A percentile compares a stretch with the other conserved stretches of the same genome.
These are phyloP conservation scores for Monosporozyma yasuniensis DNA, from an alignment of 805 yeast species.

Conservation along the genomic window DNA sequence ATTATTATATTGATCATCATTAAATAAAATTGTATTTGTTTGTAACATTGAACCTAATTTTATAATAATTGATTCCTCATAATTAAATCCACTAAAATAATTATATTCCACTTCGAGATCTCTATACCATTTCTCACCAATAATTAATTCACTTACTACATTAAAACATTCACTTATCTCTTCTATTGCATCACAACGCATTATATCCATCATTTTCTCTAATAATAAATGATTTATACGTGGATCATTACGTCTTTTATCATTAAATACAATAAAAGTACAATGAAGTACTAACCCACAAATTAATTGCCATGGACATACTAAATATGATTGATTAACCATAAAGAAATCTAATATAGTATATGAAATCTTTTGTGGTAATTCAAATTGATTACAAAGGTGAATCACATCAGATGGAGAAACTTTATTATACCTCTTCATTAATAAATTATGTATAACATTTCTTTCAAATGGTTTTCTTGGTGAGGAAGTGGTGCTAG, in stretches of 20 bases:
- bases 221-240: constrained; percentile 42
- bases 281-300: constrained; percentile 60
- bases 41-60: constrained; percentile 33
- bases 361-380: constrained; percentile 46
- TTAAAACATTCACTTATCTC: constrained; percentile 47
- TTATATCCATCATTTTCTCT: constrained; percentile 42
- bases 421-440: constrained; percentile 26
- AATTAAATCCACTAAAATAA: constrained; percentile 25
- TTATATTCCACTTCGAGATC: constrained; percentile 41
- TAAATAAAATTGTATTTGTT: constrained; percentile 23
- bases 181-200: constrained; percentile 40
- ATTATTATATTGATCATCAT: constrained; percentile 25
- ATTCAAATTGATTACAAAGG: constrained; percentile 55
- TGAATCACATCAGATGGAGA: constrained; percentile 37
- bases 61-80: constrained; percentile 17
- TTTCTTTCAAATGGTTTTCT: not conserved
- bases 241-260: constrained; percentile 36
- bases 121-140: constrained; percentile 54
- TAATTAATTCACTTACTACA: constrained; percentile 45
- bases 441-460: constrained; percentile 12
- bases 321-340: constrained; percentile 43
- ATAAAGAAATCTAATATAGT: constrained; percentile 43
- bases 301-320: constrained; percentile 59
- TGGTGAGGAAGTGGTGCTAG: too few species aligned
- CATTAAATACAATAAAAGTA: constrained; percentile 45